Conservation (phyloP, 257 asterid species). For the Nyctanthes arbortristis region DNA sequence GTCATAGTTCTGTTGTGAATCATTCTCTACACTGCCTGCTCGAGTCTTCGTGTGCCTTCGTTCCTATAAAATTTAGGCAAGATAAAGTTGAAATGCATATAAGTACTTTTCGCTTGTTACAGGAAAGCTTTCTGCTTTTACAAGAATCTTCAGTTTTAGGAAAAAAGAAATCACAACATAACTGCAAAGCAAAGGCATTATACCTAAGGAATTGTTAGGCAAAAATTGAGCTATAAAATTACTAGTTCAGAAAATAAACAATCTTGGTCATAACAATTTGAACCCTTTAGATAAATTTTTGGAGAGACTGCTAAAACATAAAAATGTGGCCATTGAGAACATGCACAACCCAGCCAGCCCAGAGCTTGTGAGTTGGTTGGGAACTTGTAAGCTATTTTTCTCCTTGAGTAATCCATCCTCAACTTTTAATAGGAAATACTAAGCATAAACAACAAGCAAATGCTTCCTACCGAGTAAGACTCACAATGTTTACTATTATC, state of each 20-base stretch:
- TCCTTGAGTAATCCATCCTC: neutral
- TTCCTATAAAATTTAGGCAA: constrained; percentile 46
- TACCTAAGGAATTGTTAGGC: too few relatives aligned
- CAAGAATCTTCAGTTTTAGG: too few relatives aligned
- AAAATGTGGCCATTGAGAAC: neutral
- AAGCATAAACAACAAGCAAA: too few relatives aligned
- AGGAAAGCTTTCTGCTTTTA: too few relatives aligned
- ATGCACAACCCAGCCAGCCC: neutral
- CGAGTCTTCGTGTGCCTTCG: constrained; percentile 78
- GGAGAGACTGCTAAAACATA: neutral
- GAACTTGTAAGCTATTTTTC: neutral
- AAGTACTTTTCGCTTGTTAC: neutral
- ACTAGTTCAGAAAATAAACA: too few relatives aligned
- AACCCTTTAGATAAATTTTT: too few relatives aligned
- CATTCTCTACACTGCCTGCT: constrained; percentile 65
- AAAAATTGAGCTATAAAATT: too few relatives aligned
- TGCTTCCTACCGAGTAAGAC: neutral
- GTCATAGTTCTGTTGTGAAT: constrained; percentile 58
- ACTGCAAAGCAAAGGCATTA: neutral
- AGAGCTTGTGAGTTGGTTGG: neutral
- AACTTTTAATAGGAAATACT: too few relatives aligned
- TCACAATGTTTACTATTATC: too few relatives aligned
- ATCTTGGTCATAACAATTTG: too few relatives aligned
- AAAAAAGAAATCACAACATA: too few relatives aligned
- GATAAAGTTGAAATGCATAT: neutral